Evolutionary conservation across 306 rosid species (phyloP), one percentile per base, ranked within the genome.

Genomic region (Datisca glomerata): DNA sequence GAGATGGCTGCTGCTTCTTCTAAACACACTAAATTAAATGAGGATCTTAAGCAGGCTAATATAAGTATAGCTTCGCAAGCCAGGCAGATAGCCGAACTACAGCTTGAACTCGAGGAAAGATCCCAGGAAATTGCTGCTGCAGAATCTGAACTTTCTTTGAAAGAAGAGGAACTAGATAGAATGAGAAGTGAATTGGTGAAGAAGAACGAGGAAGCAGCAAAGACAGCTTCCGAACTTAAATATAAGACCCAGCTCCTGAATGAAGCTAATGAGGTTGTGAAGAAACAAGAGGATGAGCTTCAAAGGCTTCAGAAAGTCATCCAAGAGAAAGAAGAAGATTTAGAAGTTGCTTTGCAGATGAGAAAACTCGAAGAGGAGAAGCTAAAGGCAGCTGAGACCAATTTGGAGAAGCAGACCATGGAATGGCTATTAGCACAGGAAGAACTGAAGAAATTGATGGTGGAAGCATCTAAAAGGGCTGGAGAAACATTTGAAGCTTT

Each of bases 391-490:
- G 65, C 79, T 6, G 79, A 72, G 78, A 61, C 66, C 12, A 66
- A 60, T 51, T 65, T 89, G 73, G 95, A 89, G 70, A 75, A 75
- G 70, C 83, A 47, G 56, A 67, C 80, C 3, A 70, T 64, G 72
- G 78, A 78, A 48, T 89, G 93, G 86, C 40, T 89, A 59, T 46
- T 78, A 49, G 69, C 86, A 14, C 91, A 71, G 63, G 86, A 71
- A 51, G 93, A 89, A 60, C 72, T 89, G 37, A 80, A 68, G 65
- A 70, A 63, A 33, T 33, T 84, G 56, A 68, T 68, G 14, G 83
- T 67, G 67, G 75, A 65, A 23, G 72, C 76, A 23, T 64, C 75
- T 8, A 68, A 57, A 55, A 73, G 63, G 11, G 68, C 68, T 0
- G 54, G 39, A 61, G 89, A 76, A 71, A 48, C 64, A 24, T 55